Percentiles rank a stretch among this genome's conserved stretches.
phyloP scores from a whole-genome alignment of 495 filamentous ascomycete species.

The Tuber umbilicatum region DNA sequence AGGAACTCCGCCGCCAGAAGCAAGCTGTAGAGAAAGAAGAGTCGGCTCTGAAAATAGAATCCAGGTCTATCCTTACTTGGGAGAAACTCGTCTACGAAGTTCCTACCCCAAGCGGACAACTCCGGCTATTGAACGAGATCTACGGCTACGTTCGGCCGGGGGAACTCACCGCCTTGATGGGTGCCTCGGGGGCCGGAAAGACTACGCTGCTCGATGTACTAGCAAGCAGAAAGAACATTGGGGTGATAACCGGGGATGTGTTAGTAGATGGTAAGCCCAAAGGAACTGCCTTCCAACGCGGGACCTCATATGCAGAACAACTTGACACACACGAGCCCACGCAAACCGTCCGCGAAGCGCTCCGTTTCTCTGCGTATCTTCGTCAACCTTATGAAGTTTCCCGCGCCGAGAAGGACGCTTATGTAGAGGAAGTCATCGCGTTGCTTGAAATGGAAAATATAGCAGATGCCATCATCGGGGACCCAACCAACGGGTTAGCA shows the following conservation, averaged over 20 bases:
- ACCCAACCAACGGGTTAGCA: conserved; percentile 67
- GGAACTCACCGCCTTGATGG: conserved; percentile 74
- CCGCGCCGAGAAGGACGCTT: conserved; percentile 66
- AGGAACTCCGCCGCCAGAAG: conserved; percentile 50
- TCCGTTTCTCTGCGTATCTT: conserved; percentile 74
- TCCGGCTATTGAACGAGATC: conserved; percentile 62
- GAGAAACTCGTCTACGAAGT: conserved; percentile 64
- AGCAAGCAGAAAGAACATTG: conserved; percentile 69
- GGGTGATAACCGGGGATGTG: conserved; percentile 66
- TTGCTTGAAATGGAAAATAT: conserved; percentile 77
- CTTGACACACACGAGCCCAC: conserved; percentile 72
- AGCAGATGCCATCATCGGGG: conserved; percentile 77
- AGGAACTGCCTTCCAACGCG: conserved; percentile 66
- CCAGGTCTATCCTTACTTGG: conserved; percentile 54
- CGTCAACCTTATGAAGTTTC: conserved; percentile 67
- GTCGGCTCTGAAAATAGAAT: conserved; percentile 57
- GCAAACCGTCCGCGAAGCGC: conserved; percentile 73
- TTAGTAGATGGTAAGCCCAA: conserved; percentile 64
- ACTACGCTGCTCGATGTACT: conserved; percentile 76
- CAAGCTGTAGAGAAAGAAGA: conserved; percentile 43
- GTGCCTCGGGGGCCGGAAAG: conserved; percentile 79
- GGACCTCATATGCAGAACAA: conserved; percentile 76
- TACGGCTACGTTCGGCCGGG: conserved; percentile 76
- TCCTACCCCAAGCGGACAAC: conserved; percentile 60
- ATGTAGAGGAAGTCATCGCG: conserved; percentile 75